Percentiles rank a stretch among this genome's conserved stretches.
These are phyloP conservation scores for Eucommia ulmoides DNA, from an alignment of 257 asterid species.

Conservation along the genomic window DNA sequence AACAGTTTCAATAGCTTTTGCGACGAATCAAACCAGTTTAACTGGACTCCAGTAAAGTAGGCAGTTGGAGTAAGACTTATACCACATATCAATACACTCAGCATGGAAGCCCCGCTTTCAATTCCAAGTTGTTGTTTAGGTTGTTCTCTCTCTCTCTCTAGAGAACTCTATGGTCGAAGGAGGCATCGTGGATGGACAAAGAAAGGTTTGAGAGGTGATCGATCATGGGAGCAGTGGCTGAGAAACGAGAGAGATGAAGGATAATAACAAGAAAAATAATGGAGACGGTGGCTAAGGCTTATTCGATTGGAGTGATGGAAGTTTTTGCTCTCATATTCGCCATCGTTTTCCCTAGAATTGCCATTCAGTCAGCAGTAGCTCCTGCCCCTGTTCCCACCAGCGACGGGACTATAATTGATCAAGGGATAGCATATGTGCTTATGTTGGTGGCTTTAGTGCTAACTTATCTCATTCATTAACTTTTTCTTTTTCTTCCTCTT, in stretches of 20 bases:
- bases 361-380: background rate
- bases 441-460: background rate
- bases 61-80: constrained; percentile 20
- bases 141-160: background rate
- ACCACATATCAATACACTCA: constrained; percentile 30
- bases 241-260: background rate
- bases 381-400: background rate
- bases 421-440: background rate
- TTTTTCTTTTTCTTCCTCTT: background rate
- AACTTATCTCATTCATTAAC: background rate
- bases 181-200: background rate
- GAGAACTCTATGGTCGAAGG: background rate
- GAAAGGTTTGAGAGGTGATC: background rate
- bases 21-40: background rate
- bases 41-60: constrained; percentile 19
- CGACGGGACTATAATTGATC: background rate
- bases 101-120: background rate
- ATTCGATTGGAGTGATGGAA: background rate
- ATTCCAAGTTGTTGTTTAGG: background rate
- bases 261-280: background rate
- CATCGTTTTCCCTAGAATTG: background rate
- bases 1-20: too few species aligned
- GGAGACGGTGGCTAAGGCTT: background rate
- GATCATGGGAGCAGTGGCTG: background rate
- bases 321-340: background rate